These are phyloP conservation scores for Funneliformis mosseae DNA, from an alignment of 192 early-diverging fungal genomes.

Conservation along the genomic window DNA sequence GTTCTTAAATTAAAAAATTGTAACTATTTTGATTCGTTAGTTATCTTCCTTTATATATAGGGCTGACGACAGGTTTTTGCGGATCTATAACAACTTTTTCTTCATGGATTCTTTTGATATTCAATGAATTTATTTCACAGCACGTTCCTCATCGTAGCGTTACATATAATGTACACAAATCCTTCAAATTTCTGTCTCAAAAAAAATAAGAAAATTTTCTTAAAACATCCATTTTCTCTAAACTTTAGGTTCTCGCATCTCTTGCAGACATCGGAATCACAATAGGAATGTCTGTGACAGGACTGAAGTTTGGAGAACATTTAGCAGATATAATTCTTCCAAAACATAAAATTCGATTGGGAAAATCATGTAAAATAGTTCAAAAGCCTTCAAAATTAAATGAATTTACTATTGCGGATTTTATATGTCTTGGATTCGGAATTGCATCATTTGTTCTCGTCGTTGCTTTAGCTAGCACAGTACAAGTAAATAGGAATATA, in stretches of 20 bases:
- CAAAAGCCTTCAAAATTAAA: neutral
- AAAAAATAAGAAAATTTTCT: neutral
- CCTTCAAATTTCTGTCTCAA: neutral
- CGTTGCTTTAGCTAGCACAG: slow-evolving; percentile 29
- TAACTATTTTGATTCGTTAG: slow-evolving; percentile 27
- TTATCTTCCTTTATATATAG: slow-evolving; percentile 54
- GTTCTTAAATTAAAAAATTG: no score
- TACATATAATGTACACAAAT: slow-evolving; percentile 45
- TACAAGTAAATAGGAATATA: slow-evolving; percentile 36
- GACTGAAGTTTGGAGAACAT: slow-evolving; percentile 52
- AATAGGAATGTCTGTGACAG: slow-evolving; percentile 48
- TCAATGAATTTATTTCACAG: slow-evolving; percentile 48
- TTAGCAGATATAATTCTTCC: slow-evolving; percentile 38
- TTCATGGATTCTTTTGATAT: slow-evolving; percentile 69
- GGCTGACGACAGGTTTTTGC: slow-evolving; percentile 70
- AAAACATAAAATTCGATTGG: neutral
- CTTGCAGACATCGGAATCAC: slow-evolving; percentile 51
- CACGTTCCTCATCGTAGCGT: slow-evolving; percentile 26
- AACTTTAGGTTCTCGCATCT: slow-evolving; percentile 41
- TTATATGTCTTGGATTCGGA: slow-evolving; percentile 35
- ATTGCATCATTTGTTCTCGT: slow-evolving; percentile 42
- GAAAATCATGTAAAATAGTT: neutral
- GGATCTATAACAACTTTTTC: slow-evolving; percentile 86
- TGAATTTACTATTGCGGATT: slow-evolving; percentile 5
- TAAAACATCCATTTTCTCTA: neutral